phyloP scores from a whole-genome alignment of 2,329 filamentous ascomycete species.

The Pseudogymnoascus sp. region DNA sequence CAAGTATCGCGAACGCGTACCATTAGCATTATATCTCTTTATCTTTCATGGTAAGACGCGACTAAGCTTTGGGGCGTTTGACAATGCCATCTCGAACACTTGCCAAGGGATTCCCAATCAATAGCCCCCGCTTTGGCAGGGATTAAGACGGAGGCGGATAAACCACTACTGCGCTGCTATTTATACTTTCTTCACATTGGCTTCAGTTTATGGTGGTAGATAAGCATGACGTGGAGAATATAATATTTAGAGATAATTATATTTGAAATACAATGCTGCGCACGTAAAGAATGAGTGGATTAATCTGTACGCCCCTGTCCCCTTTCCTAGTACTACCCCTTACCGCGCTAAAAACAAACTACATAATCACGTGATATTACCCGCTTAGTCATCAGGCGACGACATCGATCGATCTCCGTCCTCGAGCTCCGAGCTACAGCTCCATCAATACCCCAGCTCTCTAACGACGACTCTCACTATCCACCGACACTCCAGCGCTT shows the following conservation, averaged over 20 bases:
- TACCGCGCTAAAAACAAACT: neutral
- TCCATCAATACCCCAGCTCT: constrained; percentile 1
- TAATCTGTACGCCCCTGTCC: neutral
- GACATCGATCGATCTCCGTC: neutral
- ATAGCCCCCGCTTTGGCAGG: neutral
- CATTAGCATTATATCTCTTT: neutral
- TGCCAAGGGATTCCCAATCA: constrained; percentile 3
- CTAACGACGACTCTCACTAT: neutral
- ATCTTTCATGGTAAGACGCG: neutral
- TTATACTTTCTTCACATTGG: neutral
- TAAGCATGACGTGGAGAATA: neutral
- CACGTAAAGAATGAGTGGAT: neutral
- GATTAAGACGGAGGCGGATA: neutral
- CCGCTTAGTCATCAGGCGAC: neutral
- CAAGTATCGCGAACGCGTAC: neutral
- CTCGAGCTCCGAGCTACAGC: constrained; percentile 1
- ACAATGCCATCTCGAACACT: constrained; percentile 11
- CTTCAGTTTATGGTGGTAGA: neutral
- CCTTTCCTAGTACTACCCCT: neutral
- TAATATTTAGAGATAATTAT: neutral
- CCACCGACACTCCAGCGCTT: neutral
- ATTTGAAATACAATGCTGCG: neutral
- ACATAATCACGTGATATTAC: neutral
- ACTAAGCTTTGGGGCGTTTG: constrained; percentile 13
- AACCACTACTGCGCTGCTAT: neutral